Percentiles rank a stretch among this genome's conserved stretches.
phyloP scores from a whole-genome alignment of 495 filamentous ascomycete genomes.

The Trichoderma asperelloides region DNA sequence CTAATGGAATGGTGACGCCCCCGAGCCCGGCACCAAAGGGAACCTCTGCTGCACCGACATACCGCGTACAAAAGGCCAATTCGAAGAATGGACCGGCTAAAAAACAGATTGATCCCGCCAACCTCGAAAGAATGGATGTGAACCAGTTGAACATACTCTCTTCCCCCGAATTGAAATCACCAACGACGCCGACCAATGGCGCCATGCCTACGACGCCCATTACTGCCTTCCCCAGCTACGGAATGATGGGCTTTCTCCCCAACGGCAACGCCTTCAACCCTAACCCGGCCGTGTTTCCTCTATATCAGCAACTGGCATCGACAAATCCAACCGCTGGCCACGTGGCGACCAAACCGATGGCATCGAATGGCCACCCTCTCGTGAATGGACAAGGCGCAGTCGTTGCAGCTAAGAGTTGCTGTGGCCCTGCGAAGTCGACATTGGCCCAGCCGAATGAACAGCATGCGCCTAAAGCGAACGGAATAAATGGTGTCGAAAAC shows the following conservation, averaged over 20 bases:
- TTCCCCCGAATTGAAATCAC: neutral
- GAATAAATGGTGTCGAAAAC: neutral
- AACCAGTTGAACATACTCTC: conserved; percentile 30
- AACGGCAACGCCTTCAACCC: neutral
- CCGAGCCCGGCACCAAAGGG: neutral
- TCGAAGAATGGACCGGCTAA: conserved; percentile 21
- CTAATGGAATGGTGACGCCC: conserved; percentile 12
- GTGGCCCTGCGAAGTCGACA: neutral
- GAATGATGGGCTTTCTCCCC: conserved; percentile 3
- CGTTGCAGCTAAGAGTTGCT: neutral
- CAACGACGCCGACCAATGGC: neutral
- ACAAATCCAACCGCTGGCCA: neutral
- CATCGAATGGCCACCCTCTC: neutral
- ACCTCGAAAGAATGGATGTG: conserved; percentile 37
- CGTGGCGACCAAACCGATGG: neutral
- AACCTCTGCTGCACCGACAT: conserved; percentile 17
- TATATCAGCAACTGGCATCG: neutral
- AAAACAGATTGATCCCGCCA: conserved; percentile 35
- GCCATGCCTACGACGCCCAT: neutral
- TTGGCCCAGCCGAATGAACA: too few relatives aligned
- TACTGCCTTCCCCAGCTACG: neutral
- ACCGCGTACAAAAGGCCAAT: conserved; percentile 33
- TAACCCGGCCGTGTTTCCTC: neutral
- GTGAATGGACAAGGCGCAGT: neutral
- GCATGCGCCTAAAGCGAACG: neutral